These are phyloP conservation scores for Nigrospora sphaerica DNA, from an alignment of 2,329 filamentous ascomycete genomes.

Conservation along the genomic window DNA sequence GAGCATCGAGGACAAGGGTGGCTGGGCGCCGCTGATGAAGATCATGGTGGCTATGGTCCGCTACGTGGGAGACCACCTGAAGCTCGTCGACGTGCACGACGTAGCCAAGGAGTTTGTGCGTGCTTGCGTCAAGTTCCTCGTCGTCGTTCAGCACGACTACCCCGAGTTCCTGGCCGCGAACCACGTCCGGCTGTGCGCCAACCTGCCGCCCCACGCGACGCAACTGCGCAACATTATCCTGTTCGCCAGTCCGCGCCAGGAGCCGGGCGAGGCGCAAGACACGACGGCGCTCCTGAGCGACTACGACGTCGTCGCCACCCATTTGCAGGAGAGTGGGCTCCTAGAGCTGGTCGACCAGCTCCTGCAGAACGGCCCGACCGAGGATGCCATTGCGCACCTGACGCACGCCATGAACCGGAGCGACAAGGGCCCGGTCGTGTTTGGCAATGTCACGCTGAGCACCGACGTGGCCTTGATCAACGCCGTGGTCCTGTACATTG, in stretches of 20 bases:
- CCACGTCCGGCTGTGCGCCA: conserved; percentile 73
- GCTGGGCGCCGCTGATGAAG: conserved; percentile 71
- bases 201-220: conserved; percentile 74
- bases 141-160: conserved; percentile 88
- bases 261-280: conserved; percentile 71
- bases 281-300: conserved; percentile 67
- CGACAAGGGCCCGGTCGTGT: conserved; percentile 50
- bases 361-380: conserved; percentile 54
- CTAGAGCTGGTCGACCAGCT: conserved; percentile 53
- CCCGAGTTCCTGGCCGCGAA: conserved; percentile 88
- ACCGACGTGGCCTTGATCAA: conserved; percentile 70
- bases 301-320: conserved; percentile 53
- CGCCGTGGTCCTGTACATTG: conserved; percentile 77
- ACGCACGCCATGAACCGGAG: conserved; percentile 63
- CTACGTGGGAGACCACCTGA: conserved; percentile 74
- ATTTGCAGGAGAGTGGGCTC: conserved; percentile 47
- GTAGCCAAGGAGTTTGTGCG: conserved; percentile 79
- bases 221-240: conserved; percentile 87
- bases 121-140: conserved; percentile 71
- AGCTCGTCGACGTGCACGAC: conserved; percentile 60
- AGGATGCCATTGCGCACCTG: conserved; percentile 70
- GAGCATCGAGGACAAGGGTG: conserved; percentile 55
- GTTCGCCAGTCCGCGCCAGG: conserved; percentile 60
- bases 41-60: conserved; percentile 66
- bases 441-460: conserved; percentile 59